A percentile compares a stretch with the other conserved stretches of the same genome.
Evolutionary conservation across 306 rosid genomes (phyloP).

Genomic region (Castanea mollissima): DNA sequence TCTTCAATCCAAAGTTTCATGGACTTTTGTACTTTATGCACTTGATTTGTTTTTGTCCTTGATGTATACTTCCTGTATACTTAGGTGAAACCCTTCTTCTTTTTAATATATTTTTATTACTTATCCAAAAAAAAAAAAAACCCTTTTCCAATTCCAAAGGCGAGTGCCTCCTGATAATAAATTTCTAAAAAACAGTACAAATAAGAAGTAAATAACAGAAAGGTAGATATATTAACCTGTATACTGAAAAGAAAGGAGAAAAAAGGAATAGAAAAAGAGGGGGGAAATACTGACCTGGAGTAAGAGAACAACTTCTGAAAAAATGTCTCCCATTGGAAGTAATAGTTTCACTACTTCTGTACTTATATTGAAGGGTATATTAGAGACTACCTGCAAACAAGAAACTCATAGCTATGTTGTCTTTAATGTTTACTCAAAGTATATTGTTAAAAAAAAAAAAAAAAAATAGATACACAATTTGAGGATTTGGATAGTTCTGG

Average conservation of each 20-base stretch:
- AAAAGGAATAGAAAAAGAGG: no score
- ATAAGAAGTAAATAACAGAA: background rate
- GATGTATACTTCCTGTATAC: no score
- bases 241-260: background rate
- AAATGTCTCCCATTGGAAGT: conserved; percentile 95
- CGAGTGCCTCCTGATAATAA: no score
- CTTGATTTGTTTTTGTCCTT: no score
- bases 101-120: no score
- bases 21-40: no score
- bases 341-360: conserved; percentile 75
- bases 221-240: background rate
- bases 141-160: no score
- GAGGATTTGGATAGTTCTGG: no score
- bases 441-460: background rate
- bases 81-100: no score
- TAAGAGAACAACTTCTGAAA: conserved; percentile 77
- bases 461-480: background rate
- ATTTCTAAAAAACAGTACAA: no score
- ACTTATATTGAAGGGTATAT: conserved; percentile 84
- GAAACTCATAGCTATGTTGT: background rate
- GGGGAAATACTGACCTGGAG: conserved; percentile 57
- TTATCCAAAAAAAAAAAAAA: background rate
- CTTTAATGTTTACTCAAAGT: background rate
- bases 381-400: conserved; percentile 71
- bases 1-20: no score